Evolutionary conservation across 2,329 filamentous ascomycete genomes (phyloP).

Genomic region (Endoconidiophora polonica): DNA sequence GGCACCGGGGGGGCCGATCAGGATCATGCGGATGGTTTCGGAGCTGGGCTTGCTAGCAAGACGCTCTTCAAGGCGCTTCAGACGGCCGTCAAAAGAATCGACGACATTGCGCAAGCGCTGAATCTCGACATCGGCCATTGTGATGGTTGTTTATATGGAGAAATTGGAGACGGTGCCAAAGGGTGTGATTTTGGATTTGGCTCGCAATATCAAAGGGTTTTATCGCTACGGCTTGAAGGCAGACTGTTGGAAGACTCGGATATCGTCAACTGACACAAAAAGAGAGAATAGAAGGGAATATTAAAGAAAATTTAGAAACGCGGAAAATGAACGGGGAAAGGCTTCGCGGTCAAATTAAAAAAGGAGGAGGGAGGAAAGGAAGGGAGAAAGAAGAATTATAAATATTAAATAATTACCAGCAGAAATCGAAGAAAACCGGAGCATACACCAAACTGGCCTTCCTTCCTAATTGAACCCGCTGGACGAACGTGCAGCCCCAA

Average conservation of each 20-base stretch:
- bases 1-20: constrained; percentile 94
- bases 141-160: constrained; percentile 21
- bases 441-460: not conserved
- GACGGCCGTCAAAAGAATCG: constrained; percentile 66
- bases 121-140: constrained; percentile 79
- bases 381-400: not conserved
- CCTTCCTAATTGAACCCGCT: not conserved
- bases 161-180: not conserved
- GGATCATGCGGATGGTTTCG: constrained; percentile 77
- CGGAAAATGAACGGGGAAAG: constrained; percentile 12
- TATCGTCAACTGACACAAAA: not conserved
- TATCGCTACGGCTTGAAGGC: no score
- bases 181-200: not conserved
- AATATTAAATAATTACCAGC: not conserved
- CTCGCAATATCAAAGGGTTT: constrained; percentile 2
- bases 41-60: constrained; percentile 40
- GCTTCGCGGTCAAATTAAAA: not conserved
- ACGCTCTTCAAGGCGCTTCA: constrained; percentile 68
- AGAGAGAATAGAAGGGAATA: not conserved
- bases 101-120: constrained; percentile 74
- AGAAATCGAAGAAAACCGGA: constrained; percentile 2
- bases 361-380: constrained; percentile 1
- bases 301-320: not conserved
- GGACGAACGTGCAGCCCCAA: not conserved
- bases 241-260: no score